A percentile compares a stretch with the other conserved stretches of the same genome.
phyloP scores from a whole-genome alignment of 768 basidiomycete genomes.

The Ephemerocybe angulata region DNA sequence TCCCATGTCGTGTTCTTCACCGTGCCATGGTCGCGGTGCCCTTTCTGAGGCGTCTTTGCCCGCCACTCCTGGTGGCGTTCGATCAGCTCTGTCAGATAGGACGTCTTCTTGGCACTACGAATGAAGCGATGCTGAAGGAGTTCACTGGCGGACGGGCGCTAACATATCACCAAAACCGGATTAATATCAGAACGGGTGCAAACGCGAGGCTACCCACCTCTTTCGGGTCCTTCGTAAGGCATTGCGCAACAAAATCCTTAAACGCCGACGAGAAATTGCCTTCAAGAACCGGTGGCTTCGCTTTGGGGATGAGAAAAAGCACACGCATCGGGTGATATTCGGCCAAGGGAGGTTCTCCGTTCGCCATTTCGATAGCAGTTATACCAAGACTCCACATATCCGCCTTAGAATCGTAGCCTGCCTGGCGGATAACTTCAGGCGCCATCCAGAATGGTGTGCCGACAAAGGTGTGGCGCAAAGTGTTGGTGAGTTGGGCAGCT shows the following conservation, averaged over 20 bases:
- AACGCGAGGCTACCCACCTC: conserved; percentile 43
- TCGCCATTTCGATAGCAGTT: conserved; percentile 97
- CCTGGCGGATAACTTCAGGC: conserved; percentile 95
- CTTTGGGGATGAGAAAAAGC: conserved; percentile 95
- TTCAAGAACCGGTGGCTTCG: conserved; percentile 87
- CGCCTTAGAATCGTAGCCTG: conserved; percentile 93
- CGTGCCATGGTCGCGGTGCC: conserved; percentile 55
- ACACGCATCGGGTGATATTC: conserved; percentile 99
- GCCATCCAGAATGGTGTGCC: conserved; percentile 99
- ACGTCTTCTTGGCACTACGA: conserved; percentile 75
- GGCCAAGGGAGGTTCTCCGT: conserved; percentile 92
- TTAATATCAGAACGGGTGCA: not conserved
- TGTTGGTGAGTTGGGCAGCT: conserved; percentile 93
- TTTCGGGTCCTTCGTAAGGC: conserved; percentile 89
- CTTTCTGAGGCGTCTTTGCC: conserved; percentile 54
- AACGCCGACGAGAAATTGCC: conserved; percentile 81
- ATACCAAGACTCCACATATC: conserved; percentile 99
- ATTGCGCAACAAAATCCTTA: conserved; percentile 88
- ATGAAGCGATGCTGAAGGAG: conserved; percentile 94
- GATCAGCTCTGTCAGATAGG: conserved; percentile 81
- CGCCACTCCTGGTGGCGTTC: conserved; percentile 83
- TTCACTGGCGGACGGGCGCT: conserved; percentile 91
- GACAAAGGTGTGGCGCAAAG: conserved; percentile 94
- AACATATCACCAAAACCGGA: conserved; percentile 5
- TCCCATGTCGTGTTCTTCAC: conserved; percentile 68